Conservation (phyloP, 441 rosid species). For the Erysimum pusillum region DNA sequence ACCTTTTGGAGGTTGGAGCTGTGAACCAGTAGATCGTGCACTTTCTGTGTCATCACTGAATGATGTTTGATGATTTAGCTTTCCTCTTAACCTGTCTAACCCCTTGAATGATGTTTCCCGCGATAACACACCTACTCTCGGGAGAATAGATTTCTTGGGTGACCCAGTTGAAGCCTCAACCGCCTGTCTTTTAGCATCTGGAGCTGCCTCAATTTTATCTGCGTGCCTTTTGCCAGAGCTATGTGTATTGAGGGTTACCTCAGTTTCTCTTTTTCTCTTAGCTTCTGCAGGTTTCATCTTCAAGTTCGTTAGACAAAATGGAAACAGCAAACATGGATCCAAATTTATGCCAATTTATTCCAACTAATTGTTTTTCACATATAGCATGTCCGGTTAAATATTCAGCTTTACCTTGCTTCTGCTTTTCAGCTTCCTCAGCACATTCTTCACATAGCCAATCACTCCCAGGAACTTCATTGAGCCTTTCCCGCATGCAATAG, state of each 20-base stretch:
- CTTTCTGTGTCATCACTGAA: slow-evolving; percentile 59
- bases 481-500: slow-evolving; percentile 98
- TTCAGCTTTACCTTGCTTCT: slow-evolving; percentile 72
- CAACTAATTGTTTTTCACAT: slow-evolving; percentile 18
- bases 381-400: not conserved
- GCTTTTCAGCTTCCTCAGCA: slow-evolving; percentile 72
- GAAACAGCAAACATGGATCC: slow-evolving; percentile 24
- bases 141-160: slow-evolving; percentile 63
- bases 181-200: slow-evolving; percentile 66
- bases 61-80: slow-evolving; percentile 59
- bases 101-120: slow-evolving; percentile 78
- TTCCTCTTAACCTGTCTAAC: slow-evolving; percentile 72
- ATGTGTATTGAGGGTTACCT: slow-evolving; percentile 42
- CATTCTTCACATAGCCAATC: slow-evolving; percentile 99
- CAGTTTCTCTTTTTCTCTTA: slow-evolving; percentile 59
- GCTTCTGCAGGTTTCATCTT: slow-evolving; percentile 58
- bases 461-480: slow-evolving; percentile 83
- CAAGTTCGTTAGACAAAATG: slow-evolving; percentile 41
- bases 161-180: slow-evolving; percentile 67
- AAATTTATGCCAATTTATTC: slow-evolving; percentile 25
- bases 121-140: slow-evolving; percentile 60
- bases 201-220: slow-evolving; percentile 64
- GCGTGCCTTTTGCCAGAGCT: slow-evolving; percentile 64
- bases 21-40: slow-evolving; percentile 58
- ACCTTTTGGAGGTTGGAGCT: slow-evolving; percentile 73